These are phyloP conservation scores for Ascomycota sp. DNA, from an alignment of 2,329 filamentous ascomycete species.

Conservation along the genomic window DNA sequence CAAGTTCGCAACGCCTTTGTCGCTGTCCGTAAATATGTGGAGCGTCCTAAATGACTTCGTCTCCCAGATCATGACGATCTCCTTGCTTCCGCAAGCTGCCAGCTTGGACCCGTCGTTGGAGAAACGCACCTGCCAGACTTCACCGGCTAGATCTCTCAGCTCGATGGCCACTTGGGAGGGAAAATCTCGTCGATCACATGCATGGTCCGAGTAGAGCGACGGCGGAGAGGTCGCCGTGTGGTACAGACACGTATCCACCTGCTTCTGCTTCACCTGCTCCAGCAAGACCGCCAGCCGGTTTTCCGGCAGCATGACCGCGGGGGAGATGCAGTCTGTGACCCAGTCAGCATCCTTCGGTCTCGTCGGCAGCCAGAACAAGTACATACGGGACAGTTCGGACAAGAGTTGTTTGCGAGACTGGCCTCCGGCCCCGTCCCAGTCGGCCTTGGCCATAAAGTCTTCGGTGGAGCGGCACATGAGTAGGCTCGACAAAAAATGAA, in stretches of 20 bases:
- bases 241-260: slow-evolving; percentile 67
- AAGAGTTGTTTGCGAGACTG: slow-evolving; percentile 53
- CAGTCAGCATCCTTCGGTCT: too few relatives aligned
- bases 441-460: slow-evolving; percentile 52
- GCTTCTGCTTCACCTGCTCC: slow-evolving; percentile 60
- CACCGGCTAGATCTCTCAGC: slow-evolving; percentile 49
- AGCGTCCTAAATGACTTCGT: slow-evolving; percentile 44
- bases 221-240: slow-evolving; percentile 63
- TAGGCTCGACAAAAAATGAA: slow-evolving; percentile 69
- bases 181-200: slow-evolving; percentile 59
- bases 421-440: slow-evolving; percentile 66
- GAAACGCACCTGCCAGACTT: slow-evolving; percentile 83
- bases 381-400: slow-evolving; percentile 61
- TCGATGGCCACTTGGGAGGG: slow-evolving; percentile 50
- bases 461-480: slow-evolving; percentile 70
- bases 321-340: slow-evolving; percentile 58
- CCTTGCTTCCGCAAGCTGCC: slow-evolving; percentile 60
- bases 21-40: slow-evolving; percentile 41
- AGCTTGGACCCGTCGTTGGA: slow-evolving; percentile 68
- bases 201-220: slow-evolving; percentile 74
- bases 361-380: not conserved
- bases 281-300: slow-evolving; percentile 65
- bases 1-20: slow-evolving; percentile 51
- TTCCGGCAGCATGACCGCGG: slow-evolving; percentile 89
- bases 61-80: slow-evolving; percentile 61